Evolutionary conservation across 768 basidiomycete species (phyloP).

Genomic region (Tylopilus vinaceipallidus): DNA sequence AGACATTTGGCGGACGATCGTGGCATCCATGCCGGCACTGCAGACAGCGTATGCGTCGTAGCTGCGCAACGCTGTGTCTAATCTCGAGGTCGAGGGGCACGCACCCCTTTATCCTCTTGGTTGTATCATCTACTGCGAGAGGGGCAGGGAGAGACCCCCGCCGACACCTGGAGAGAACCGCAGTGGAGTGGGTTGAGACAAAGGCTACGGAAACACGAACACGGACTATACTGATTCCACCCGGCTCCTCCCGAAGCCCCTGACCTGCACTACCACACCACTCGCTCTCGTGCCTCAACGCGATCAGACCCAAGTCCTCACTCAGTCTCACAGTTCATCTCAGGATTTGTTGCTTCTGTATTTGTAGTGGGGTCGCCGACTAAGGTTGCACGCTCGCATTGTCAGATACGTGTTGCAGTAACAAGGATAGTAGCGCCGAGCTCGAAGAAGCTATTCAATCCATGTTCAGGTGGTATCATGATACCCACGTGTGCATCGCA

Average conservation of each 20-base stretch:
- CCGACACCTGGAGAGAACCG: too few species aligned
- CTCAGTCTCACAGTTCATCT: slow-evolving; percentile 27
- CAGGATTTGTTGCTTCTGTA: not conserved
- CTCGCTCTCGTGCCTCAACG: too few species aligned
- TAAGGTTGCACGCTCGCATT: slow-evolving; percentile 31
- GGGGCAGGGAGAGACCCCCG: too few species aligned
- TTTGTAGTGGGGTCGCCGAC: slow-evolving; percentile 25
- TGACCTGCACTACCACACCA: too few species aligned
- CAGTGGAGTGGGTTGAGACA: too few species aligned
- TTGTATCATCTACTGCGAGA: slow-evolving; percentile 60
- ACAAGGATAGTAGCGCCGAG: slow-evolving; percentile 35
- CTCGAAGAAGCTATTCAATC: slow-evolving; percentile 35
- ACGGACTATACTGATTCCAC: too few species aligned
- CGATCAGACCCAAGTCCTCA: slow-evolving; percentile 65
- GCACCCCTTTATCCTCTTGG: slow-evolving; percentile 60
- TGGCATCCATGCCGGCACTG: slow-evolving; percentile 52
- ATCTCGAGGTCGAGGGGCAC: slow-evolving; percentile 62
- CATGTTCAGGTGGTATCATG: slow-evolving; percentile 35
- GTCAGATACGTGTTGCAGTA: slow-evolving; percentile 37
- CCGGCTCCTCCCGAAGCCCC: too few species aligned
- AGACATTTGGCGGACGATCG: slow-evolving; percentile 65
- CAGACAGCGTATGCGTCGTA: slow-evolving; percentile 63
- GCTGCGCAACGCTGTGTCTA: slow-evolving; percentile 62
- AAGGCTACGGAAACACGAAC: too few species aligned
- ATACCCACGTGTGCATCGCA: slow-evolving; percentile 30